Conservation (phyloP, 768 basidiomycete genomes). For the Pholiota microspora region DNA sequence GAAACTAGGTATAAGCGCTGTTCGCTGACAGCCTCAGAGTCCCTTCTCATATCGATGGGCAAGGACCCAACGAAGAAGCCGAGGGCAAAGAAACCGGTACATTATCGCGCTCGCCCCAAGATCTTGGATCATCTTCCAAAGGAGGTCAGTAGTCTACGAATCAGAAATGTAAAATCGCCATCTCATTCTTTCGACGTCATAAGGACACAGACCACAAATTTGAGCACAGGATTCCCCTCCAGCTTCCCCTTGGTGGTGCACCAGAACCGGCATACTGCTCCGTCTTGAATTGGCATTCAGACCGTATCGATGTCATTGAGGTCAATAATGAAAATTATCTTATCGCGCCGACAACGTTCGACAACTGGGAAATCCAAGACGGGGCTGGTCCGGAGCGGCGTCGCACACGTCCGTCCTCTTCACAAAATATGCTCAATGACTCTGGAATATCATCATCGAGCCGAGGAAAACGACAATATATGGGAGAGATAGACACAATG, state of each 20-base stretch:
- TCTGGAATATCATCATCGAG: not conserved
- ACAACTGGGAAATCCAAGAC: not conserved
- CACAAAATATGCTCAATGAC: not conserved
- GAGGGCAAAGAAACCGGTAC: not conserved
- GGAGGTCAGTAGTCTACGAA: not conserved
- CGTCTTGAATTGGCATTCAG: not conserved
- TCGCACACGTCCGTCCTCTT: not conserved
- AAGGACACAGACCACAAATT: slow-evolving; percentile 8
- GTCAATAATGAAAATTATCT: slow-evolving; percentile 2
- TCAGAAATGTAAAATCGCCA: not conserved
- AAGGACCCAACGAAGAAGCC: not conserved
- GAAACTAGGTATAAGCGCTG: not conserved
- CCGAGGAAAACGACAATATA: not conserved
- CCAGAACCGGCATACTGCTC: slow-evolving; percentile 1
- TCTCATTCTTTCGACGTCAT: not conserved
- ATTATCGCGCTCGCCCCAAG: slow-evolving; percentile 1
- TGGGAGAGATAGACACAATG: not conserved
- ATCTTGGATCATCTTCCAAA: not conserved
- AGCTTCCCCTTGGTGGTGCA: not conserved
- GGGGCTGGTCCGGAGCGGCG: not conserved
- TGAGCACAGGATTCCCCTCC: not conserved
- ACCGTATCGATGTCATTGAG: not conserved
- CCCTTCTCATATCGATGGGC: not conserved
- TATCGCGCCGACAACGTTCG: not conserved
- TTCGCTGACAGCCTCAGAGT: not conserved